A percentile compares a stretch with the other conserved stretches of the same genome.
These are phyloP conservation scores for Triticum turgidum DNA, from an alignment of 176 grass and related monocot species.

Conservation along the genomic window DNA sequence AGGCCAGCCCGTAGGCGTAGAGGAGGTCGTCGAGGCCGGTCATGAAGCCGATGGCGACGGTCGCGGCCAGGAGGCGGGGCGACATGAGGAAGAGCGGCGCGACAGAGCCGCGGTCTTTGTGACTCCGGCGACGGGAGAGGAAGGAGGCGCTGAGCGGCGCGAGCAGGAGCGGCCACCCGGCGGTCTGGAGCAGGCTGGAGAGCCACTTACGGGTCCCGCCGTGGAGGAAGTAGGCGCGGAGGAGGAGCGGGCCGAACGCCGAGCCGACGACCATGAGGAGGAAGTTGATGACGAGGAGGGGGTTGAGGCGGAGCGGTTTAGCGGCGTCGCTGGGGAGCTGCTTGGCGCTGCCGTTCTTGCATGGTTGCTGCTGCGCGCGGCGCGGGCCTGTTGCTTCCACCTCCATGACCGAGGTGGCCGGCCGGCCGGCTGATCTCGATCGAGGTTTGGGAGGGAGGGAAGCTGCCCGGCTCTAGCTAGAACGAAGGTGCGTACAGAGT, in stretches of 20 bases:
- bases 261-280: conserved; percentile 55
- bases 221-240: conserved; percentile 74
- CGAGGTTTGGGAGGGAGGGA: not conserved
- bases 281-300: conserved; percentile 54
- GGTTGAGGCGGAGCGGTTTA: conserved; percentile 22
- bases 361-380: conserved; percentile 22
- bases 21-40: conserved; percentile 60
- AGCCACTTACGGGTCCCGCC: conserved; percentile 74
- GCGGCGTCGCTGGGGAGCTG: not conserved
- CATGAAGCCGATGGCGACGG: conserved; percentile 52
- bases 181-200: conserved; percentile 64
- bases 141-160: conserved; percentile 57
- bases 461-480: not conserved
- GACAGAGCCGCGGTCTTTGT: not conserved
- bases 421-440: not conserved
- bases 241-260: conserved; percentile 49
- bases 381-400: conserved; percentile 34
- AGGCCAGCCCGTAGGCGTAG: conserved; percentile 64
- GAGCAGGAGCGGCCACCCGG: conserved; percentile 57
- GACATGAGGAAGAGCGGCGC: conserved; percentile 48
- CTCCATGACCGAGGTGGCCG: conserved; percentile 37
- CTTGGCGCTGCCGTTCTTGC: not conserved
- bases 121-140: conserved; percentile 20
- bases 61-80: conserved; percentile 43
- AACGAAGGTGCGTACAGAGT: not conserved